Evolutionary conservation across 2,329 filamentous ascomycete species (phyloP).

Genomic region (Diaporthe capsici): DNA sequence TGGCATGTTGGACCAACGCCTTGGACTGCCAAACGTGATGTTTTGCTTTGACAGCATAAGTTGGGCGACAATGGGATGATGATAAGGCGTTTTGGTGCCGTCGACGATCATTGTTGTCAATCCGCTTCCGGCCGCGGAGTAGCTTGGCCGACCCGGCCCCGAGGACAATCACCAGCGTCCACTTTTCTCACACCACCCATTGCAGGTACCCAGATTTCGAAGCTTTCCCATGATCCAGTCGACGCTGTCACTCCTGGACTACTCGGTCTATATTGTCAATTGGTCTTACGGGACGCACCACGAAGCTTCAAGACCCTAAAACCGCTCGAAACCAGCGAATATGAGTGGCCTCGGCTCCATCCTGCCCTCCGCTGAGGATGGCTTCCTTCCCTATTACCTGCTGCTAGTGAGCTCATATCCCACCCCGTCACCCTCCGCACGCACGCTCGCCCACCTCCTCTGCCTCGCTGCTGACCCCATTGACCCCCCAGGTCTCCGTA

Average conservation of each 20-base stretch:
- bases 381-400: slow-evolving; percentile 72
- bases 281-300: neutral
- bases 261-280: neutral
- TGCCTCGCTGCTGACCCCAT: neutral
- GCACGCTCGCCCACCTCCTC: slow-evolving; percentile 2
- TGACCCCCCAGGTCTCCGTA: slow-evolving; percentile 76
- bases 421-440: neutral
- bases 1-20: neutral
- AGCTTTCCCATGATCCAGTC: neutral
- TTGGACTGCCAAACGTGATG: neutral
- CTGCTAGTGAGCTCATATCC: slow-evolving; percentile 60
- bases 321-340: neutral
- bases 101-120: neutral
- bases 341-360: slow-evolving; percentile 63
- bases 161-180: neutral
- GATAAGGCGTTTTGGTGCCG: neutral
- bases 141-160: slow-evolving; percentile 13
- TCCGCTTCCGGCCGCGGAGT: neutral
- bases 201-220: neutral
- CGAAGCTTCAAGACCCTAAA: neutral
- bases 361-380: slow-evolving; percentile 64
- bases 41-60: neutral
- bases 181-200: slow-evolving; percentile 18
- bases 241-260: neutral
- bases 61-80: neutral